Conservation (phyloP, 1,284 basidiomycete genomes). For the Irpex sp. region DNA sequence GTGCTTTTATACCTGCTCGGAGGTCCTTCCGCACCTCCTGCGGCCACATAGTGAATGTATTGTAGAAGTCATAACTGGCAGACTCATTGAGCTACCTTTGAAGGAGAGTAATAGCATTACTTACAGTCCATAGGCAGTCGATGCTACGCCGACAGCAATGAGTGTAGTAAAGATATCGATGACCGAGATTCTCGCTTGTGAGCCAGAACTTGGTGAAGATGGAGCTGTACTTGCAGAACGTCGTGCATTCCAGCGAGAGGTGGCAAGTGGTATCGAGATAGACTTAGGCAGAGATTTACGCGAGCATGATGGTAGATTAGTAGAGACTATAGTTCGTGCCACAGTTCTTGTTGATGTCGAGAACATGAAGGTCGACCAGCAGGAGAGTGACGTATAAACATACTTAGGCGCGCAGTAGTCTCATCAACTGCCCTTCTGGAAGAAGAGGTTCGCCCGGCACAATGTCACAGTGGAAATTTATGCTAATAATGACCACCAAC, state of each 20-base stretch:
- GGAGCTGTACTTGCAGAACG: slow-evolving; percentile 3
- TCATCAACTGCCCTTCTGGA: background rate
- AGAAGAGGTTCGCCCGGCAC: background rate
- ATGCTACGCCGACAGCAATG: slow-evolving; percentile 43
- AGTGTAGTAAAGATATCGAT: slow-evolving; percentile 49
- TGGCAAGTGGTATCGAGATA: background rate
- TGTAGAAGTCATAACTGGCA: slow-evolving; percentile 59
- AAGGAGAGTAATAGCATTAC: slow-evolving; percentile 21
- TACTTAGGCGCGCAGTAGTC: background rate
- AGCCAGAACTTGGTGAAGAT: slow-evolving; percentile 10
- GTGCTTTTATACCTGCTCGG: slow-evolving; percentile 61
- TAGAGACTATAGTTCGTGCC: background rate
- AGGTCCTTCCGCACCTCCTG: slow-evolving; percentile 58
- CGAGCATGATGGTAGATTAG: background rate
- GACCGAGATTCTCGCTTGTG: slow-evolving; percentile 32
- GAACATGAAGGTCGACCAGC: background rate
- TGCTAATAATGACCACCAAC: background rate
- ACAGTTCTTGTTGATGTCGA: background rate
- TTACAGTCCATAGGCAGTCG: slow-evolving; percentile 54
- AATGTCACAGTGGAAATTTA: background rate
- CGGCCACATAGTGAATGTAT: slow-evolving; percentile 63
- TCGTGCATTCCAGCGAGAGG: background rate
- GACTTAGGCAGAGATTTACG: background rate
- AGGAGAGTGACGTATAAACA: background rate
- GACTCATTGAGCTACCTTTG: slow-evolving; percentile 5